Percentiles rank a stretch among this genome's conserved stretches.
These are phyloP conservation scores for Boeremia exigua DNA, from an alignment of 2,329 filamentous ascomycete genomes.

Conservation along the genomic window DNA sequence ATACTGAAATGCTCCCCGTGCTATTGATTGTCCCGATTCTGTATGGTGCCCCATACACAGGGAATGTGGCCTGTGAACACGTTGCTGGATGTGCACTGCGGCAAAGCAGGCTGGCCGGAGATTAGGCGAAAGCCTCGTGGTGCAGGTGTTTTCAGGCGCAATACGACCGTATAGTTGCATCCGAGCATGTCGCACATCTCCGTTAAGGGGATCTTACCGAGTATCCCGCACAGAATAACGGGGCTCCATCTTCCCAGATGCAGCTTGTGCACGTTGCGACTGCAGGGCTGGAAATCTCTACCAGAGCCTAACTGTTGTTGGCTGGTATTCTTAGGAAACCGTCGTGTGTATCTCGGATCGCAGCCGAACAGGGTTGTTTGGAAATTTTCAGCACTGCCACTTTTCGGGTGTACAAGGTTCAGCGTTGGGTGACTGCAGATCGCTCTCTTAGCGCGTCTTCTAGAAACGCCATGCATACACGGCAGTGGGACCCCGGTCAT, in stretches of 20 bases:
- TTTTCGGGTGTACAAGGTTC: slow-evolving; percentile 7
- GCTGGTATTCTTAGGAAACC: slow-evolving; percentile 28
- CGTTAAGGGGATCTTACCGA: slow-evolving; percentile 8
- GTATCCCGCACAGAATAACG: background rate
- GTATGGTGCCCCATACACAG: background rate
- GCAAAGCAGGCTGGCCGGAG: background rate
- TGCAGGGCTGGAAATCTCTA: slow-evolving; percentile 13
- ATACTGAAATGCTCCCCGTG: background rate
- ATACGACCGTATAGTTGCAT: slow-evolving; percentile 16
- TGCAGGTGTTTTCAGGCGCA: slow-evolving; percentile 3
- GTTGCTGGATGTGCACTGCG: slow-evolving; percentile 2
- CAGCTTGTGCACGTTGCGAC: slow-evolving; percentile 12
- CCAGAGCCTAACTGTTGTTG: slow-evolving; percentile 19
- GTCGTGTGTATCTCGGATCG: slow-evolving; percentile 26
- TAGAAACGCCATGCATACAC: slow-evolving; percentile 26
- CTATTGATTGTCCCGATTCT: slow-evolving; percentile 1
- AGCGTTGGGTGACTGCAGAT: slow-evolving; percentile 23
- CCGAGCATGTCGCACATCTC: slow-evolving; percentile 14
- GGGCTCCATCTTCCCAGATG: background rate
- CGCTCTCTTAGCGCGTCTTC: slow-evolving; percentile 20
- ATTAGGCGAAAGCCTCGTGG: slow-evolving; percentile 10
- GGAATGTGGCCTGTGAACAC: slow-evolving; percentile 4
- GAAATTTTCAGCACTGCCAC: slow-evolving; percentile 21
- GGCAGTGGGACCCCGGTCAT: slow-evolving; percentile 23
- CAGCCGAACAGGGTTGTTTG: slow-evolving; percentile 28